phyloP scores from a whole-genome alignment of 176 grass and related monocot species.

The Tillandsia leiboldiana region DNA sequence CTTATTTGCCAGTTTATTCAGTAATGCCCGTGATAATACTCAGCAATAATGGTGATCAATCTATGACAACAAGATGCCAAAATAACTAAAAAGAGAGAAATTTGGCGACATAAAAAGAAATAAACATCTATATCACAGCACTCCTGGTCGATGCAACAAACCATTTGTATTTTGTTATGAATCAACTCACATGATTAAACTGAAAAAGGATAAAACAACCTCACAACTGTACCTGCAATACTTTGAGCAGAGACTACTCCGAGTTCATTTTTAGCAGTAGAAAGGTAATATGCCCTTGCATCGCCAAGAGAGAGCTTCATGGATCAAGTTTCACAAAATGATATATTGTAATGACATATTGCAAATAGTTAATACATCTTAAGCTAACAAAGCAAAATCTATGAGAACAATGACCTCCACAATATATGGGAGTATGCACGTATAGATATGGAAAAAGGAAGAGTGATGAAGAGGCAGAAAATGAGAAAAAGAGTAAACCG shows the following conservation, averaged over 20 bases:
- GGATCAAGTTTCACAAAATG: conserved; percentile 40
- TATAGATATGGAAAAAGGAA: not conserved
- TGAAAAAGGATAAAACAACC: too few relatives aligned
- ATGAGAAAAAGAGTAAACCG: not conserved
- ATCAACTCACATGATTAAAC: too few relatives aligned
- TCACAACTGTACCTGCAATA: conserved; percentile 44
- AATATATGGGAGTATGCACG: not conserved
- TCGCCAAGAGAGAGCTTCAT: conserved; percentile 88
- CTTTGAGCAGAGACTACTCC: conserved; percentile 95
- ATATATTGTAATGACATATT: not conserved
- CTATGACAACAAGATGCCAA: too few relatives aligned
- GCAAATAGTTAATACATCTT: not conserved
- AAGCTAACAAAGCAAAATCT: not conserved
- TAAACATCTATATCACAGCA: too few relatives aligned
- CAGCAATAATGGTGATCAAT: too few relatives aligned
- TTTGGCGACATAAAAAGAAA: too few relatives aligned
- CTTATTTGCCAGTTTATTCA: not conserved
- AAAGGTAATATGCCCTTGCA: conserved; percentile 98
- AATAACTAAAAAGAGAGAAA: too few relatives aligned
- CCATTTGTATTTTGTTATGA: too few relatives aligned
- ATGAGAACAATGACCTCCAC: not conserved
- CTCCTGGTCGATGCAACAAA: too few relatives aligned
- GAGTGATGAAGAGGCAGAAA: not conserved
- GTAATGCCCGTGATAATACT: too few relatives aligned
- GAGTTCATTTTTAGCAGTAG: conserved; percentile 85